phyloP scores from a whole-genome alignment of 2,329 filamentous ascomycete genomes.

The Talaromyces sp. region DNA sequence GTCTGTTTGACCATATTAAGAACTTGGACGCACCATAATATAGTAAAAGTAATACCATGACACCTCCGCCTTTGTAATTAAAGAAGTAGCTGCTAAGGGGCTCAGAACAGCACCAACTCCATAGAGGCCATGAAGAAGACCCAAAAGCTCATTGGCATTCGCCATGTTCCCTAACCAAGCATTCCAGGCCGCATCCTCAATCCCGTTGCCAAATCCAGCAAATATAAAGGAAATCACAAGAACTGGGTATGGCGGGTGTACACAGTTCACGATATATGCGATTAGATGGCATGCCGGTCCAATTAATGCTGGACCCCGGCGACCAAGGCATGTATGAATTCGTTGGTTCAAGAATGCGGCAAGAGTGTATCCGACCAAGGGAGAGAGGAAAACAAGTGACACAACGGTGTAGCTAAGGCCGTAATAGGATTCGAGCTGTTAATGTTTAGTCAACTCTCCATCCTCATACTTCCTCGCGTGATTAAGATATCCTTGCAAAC shows the following conservation, averaged over 20 bases:
- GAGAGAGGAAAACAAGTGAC: slow-evolving; percentile 54
- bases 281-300: slow-evolving; percentile 54
- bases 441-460: background rate
- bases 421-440: slow-evolving; percentile 51
- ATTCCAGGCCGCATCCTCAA: slow-evolving; percentile 59
- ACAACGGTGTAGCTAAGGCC: slow-evolving; percentile 51
- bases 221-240: slow-evolving; percentile 45
- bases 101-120: slow-evolving; percentile 70
- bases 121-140: slow-evolving; percentile 74
- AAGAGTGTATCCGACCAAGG: slow-evolving; percentile 50
- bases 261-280: slow-evolving; percentile 39
- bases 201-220: slow-evolving; percentile 45
- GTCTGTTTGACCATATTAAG: background rate
- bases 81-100: slow-evolving; percentile 71
- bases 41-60: slow-evolving; percentile 78
- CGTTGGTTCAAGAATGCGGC: slow-evolving; percentile 50
- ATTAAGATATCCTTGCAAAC: background rate
- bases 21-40: slow-evolving; percentile 60
- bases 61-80: slow-evolving; percentile 65
- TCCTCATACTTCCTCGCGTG: background rate
- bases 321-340: slow-evolving; percentile 56
- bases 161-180: slow-evolving; percentile 72
- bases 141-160: slow-evolving; percentile 72
- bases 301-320: slow-evolving; percentile 70
- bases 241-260: slow-evolving; percentile 47